Evolutionary conservation across 208 protist species (phyloP), one percentile per base, ranked within the genome.

Genomic region (Leishmania guyanensis): DNA sequence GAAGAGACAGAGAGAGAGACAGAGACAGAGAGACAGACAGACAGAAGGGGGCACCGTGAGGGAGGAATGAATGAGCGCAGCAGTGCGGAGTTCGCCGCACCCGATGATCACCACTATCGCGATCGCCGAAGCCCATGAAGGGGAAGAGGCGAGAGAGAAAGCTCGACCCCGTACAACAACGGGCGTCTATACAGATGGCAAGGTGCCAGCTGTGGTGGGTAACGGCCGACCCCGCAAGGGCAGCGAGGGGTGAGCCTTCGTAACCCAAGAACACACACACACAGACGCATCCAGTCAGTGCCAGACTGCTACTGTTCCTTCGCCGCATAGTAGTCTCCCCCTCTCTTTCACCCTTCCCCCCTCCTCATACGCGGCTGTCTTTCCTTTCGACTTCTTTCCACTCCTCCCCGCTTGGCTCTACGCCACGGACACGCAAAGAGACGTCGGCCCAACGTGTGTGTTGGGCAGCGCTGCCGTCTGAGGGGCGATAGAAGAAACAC

Each of bases 351-450:
- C 12, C 5, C 14, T 17, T 9, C 66, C 17, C 14, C 20, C 12
- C 39, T 4, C 9, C 39, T 39, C 2, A 8, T 50, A 3, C 39
- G 33, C 65, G 33, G 65, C 36, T 71, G 66, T 26, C 26, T 46
- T 75, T 33, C 56, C 69, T 80, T 39, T 71, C 48, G 62, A 36
- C 80, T 70, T 78, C 75, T 81, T 77, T 82, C 83, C 56, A 80
- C 53, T 74, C 82, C 0, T 64, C 58, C 8, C 58, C 58, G 29
- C 22, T 22, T 16, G 22, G 54, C 54, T 58, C 54, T 58, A 58
- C 54, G 20, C 62, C 36, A 46, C 65, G 12, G 16, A 69, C 33
- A 9, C 56, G 17, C 17, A 62, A 62, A 46, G 43, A 46, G 43
- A 46, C 43, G 43, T 46, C 43, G 43, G 43, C 43, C 43, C 43